These are phyloP conservation scores for Kodamaea jinghongensis DNA, from an alignment of 805 yeast genomes.

Conservation along the genomic window DNA sequence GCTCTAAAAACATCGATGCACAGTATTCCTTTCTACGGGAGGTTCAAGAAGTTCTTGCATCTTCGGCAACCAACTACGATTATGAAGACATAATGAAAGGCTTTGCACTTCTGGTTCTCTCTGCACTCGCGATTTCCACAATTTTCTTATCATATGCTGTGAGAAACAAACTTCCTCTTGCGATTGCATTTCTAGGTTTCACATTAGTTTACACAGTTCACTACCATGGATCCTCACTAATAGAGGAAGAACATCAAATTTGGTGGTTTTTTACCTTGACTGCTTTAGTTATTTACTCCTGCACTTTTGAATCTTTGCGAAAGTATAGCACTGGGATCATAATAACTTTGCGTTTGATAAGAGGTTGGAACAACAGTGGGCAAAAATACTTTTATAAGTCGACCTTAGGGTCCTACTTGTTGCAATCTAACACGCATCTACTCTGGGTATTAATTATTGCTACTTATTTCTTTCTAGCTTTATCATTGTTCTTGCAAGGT, in stretches of 20 bases:
- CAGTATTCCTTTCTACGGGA: slow-evolving; percentile 37
- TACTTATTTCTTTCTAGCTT: slow-evolving; percentile 32
- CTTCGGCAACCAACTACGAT: slow-evolving; percentile 72
- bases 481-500: slow-evolving; percentile 25
- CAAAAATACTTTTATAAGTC: slow-evolving; percentile 60
- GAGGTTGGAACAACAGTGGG: slow-evolving; percentile 89
- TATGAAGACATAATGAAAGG: slow-evolving; percentile 43
- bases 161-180: not conserved
- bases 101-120: slow-evolving; percentile 18
- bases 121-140: slow-evolving; percentile 27
- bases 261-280: slow-evolving; percentile 68
- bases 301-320: not conserved
- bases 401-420: slow-evolving; percentile 32
- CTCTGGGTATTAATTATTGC: slow-evolving; percentile 49
- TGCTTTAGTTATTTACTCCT: slow-evolving; percentile 12
- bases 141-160: slow-evolving; percentile 14
- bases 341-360: slow-evolving; percentile 51
- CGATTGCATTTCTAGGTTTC: slow-evolving; percentile 22
- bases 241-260: slow-evolving; percentile 93
- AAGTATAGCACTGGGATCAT: slow-evolving; percentile 9
- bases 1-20: slow-evolving; percentile 2
- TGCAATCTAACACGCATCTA: slow-evolving; percentile 19
- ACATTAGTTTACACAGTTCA: slow-evolving; percentile 55
- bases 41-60: slow-evolving; percentile 51
- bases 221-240: slow-evolving; percentile 74